phyloP scores from a whole-genome alignment of 345 rosid genomes.

The Linum usitatissimum region DNA sequence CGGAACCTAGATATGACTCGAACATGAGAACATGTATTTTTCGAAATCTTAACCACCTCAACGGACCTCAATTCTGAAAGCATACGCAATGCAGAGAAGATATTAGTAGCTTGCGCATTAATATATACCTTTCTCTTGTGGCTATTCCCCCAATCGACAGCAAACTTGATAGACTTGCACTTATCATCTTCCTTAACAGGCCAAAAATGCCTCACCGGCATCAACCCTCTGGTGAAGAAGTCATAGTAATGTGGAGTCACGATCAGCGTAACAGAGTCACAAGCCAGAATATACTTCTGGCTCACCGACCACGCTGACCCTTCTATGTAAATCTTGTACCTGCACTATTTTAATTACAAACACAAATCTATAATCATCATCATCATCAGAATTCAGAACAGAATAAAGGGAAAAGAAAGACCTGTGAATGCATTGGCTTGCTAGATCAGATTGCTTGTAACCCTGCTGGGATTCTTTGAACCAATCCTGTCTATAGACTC shows the following conservation, averaged over 20 bases:
- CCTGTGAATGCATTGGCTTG: conserved; percentile 76
- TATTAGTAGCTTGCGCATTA: no score
- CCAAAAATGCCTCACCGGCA: conserved; percentile 19
- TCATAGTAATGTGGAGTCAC: conserved; percentile 24
- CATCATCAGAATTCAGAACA: no score
- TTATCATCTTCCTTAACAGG: conserved; percentile 17
- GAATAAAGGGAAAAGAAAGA: conserved; percentile 6
- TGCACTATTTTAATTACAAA: not conserved
- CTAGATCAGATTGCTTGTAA: conserved; percentile 62
- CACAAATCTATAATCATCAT: no score
- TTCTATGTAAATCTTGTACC: conserved; percentile 26
- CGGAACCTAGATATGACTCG: no score
- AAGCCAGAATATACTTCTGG: conserved; percentile 25
- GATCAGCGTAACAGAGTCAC: conserved; percentile 19
- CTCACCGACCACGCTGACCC: conserved; percentile 28
- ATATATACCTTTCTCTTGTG: conserved; percentile 15
- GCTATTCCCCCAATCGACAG: conserved; percentile 23
- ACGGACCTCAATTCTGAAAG: no score
- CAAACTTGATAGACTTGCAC: conserved; percentile 25
- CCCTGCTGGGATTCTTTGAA: conserved; percentile 45
- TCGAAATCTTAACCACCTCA: no score
- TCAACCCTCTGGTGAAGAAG: conserved; percentile 20
- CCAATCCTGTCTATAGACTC: conserved; percentile 78
- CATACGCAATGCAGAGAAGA: no score
- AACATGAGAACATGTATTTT: no score